Conservation (phyloP, 208 protist species). For the Acanthamoeba triangularis region DNA sequence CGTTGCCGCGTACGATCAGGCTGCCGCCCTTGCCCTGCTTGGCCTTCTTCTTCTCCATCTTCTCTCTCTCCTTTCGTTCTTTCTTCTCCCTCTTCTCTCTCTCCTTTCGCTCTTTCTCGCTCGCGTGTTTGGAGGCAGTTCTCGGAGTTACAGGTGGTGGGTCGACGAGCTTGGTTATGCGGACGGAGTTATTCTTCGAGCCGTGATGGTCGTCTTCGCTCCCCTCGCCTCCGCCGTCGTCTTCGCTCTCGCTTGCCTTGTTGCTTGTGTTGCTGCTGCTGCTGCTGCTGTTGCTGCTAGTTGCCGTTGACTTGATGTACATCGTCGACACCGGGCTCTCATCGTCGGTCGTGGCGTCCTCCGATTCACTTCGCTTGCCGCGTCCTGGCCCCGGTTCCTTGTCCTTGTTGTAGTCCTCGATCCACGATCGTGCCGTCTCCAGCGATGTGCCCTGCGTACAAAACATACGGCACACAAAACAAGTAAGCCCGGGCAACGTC, state of each 20-base stretch:
- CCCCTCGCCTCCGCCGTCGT: background rate
- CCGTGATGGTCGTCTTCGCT: background rate
- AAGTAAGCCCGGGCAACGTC: background rate
- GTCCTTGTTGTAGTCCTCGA: conserved; percentile 33
- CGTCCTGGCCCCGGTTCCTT: background rate
- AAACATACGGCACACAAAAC: background rate
- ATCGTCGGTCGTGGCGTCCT: background rate
- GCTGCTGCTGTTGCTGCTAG: background rate
- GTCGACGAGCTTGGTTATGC: background rate
- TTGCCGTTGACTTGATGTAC: background rate
- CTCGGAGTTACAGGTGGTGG: background rate
- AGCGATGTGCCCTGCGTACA: background rate
- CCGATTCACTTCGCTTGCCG: background rate
- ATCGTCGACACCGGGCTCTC: background rate
- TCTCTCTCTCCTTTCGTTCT: conserved; percentile 15
- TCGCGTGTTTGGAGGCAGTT: background rate
- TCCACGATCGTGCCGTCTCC: background rate
- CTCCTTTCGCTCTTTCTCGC: conserved; percentile 45
- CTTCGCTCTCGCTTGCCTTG: background rate
- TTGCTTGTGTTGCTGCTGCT: background rate
- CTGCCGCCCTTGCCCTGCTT: background rate
- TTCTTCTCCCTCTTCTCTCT: conserved; percentile 24
- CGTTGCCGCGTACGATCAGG: background rate
- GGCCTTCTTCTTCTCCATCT: background rate
- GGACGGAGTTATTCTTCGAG: conserved; percentile 4